Base-by-base conservation (phyloP, 2,329 filamentous ascomycete species). In the Zymoseptoria tritici region DNA sequence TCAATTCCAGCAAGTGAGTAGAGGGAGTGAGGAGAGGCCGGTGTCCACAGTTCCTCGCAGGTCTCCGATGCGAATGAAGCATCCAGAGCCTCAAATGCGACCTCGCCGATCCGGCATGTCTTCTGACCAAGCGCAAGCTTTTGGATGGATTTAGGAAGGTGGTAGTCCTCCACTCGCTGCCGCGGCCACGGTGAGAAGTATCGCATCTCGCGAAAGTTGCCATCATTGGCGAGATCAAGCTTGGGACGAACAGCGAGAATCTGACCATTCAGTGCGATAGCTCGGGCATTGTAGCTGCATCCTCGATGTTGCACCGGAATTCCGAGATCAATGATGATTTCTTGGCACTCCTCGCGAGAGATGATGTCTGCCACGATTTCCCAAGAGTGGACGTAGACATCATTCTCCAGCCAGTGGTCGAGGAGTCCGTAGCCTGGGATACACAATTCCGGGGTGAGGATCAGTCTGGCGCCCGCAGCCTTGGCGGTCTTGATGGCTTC, bases 181-280 rank as follows among this genome's bases (percentile, higher is more conserved):
- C 81, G 76, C 57, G 80, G 76, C 86, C 86, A 89, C 0, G 85
- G 81, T 0, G 81, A 84, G 68, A 89, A 89, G 71, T 84, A 74
- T 36, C 73, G 64, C 72, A 75, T 74, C 64, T 79, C 78, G 5
- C 77, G 71, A 57, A 75, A 79, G 66, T 79, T 88, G 1, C 87
- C 88, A 71, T 90, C 86, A 61, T 88, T 87, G 54, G 87, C 87
- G 5, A 91, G 80, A 67, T 79, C 85, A 63, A 89, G 78, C 73
- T 91, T 91, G 0, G 88, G 88, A 9, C 88, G 79, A 59, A 94
- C 87, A 60, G 87, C 78, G 19, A 91, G 74, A 20, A 92, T 85
- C 74, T 86, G 84, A 55, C 83, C 81, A 65, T 91, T 82, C 55
- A 85, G 78, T 61, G 79, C 78, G 62, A 89, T 81, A n/a, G 87